phyloP scores from a whole-genome alignment of 139 green algal genomes.

The Chlorella sp. region DNA sequence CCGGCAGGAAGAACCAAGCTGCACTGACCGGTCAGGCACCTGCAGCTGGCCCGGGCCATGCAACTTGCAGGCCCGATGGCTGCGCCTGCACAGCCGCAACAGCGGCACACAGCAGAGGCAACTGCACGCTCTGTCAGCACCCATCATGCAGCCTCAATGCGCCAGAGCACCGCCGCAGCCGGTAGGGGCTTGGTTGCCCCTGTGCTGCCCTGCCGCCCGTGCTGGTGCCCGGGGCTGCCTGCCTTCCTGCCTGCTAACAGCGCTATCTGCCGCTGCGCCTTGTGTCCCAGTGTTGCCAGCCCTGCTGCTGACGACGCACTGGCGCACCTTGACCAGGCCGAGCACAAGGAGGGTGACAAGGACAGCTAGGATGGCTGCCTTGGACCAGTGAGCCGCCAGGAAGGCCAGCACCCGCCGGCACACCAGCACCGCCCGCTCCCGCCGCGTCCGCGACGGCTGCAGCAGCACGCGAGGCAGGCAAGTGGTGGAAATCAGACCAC shows the following conservation, averaged over 20 bases:
- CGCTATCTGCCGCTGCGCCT: too few relatives aligned
- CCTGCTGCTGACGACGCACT: too few relatives aligned
- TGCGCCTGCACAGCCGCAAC: too few relatives aligned
- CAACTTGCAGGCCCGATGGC: not conserved
- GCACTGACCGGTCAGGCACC: not conserved
- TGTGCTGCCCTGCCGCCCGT: too few relatives aligned
- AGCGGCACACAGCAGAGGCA: too few relatives aligned
- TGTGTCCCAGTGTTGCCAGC: too few relatives aligned
- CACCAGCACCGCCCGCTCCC: not conserved
- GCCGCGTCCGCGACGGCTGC: not conserved
- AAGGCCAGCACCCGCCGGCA: conserved; percentile 4
- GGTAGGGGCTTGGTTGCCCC: too few relatives aligned
- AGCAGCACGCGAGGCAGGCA: not conserved
- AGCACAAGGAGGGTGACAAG: conserved; percentile 64
- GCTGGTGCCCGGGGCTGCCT: too few relatives aligned
- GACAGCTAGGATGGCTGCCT: conserved; percentile 39
- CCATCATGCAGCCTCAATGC: too few relatives aligned
- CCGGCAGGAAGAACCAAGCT: not conserved
- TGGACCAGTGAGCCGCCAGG: conserved; percentile 51
- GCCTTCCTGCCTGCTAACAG: too few relatives aligned
- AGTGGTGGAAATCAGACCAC: too few relatives aligned
- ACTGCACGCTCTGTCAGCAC: not conserved
- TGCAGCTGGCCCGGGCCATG: too few relatives aligned
- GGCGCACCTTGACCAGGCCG: conserved; percentile 56
- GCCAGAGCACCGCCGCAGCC: not conserved